Percentiles rank a stretch among this genome's conserved stretches.
Evolutionary conservation across 2,329 filamentous ascomycete species (phyloP).

Genomic region (Lasiodiplodia citricola): DNA sequence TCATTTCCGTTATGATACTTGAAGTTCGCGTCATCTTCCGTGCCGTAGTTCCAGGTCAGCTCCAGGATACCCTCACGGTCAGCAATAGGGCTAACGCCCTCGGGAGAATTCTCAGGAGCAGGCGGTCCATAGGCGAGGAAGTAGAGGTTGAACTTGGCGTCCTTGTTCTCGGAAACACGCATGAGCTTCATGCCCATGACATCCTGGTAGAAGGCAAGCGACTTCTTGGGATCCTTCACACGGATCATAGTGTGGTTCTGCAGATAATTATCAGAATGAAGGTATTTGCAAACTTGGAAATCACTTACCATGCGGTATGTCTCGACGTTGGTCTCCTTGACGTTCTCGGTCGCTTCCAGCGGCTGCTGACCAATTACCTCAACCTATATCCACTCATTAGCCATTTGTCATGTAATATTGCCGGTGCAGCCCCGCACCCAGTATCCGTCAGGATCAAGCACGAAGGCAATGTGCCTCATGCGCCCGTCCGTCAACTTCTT

Average conservation of each 20-base stretch:
- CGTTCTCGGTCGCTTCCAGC: conserved; percentile 72
- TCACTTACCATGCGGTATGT: conserved; percentile 70
- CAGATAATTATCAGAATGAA: background rate
- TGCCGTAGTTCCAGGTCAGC: conserved; percentile 82
- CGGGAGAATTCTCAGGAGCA: conserved; percentile 57
- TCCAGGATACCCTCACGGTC: conserved; percentile 85
- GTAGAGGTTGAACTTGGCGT: conserved; percentile 84
- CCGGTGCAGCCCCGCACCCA: conserved; percentile 50
- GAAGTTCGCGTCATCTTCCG: conserved; percentile 83
- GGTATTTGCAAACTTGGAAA: background rate
- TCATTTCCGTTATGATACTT: conserved; percentile 92
- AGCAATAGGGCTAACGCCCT: conserved; percentile 64
- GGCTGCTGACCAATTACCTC: conserved; percentile 77
- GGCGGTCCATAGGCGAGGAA: conserved; percentile 77
- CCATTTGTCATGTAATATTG: background rate
- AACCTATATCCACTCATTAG: conserved; percentile 41
- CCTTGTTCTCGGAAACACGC: conserved; percentile 71
- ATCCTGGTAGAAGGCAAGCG: conserved; percentile 66
- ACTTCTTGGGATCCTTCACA: conserved; percentile 69
- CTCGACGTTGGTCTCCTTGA: conserved; percentile 72
- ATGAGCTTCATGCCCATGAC: conserved; percentile 86
- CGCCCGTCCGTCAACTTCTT: conserved; percentile 87
- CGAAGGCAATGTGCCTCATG: conserved; percentile 78
- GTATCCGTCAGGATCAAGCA: conserved; percentile 77
- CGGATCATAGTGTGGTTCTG: conserved; percentile 94